phyloP scores from a whole-genome alignment of 176 grass and related monocot genomes.

The Puya raimondii region DNA sequence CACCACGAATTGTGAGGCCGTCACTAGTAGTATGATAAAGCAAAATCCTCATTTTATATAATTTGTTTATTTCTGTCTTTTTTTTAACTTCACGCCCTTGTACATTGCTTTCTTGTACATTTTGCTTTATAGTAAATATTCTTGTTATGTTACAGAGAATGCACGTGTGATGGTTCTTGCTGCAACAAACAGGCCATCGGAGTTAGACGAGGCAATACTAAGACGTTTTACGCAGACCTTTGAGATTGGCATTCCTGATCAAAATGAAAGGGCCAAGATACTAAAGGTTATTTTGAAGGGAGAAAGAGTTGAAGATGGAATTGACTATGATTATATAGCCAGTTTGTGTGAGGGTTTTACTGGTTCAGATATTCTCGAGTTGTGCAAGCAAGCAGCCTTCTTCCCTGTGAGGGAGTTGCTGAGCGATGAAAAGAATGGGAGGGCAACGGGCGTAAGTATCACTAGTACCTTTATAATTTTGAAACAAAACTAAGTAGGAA shows the following conservation, averaged over 20 bases:
- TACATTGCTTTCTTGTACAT: too few relatives aligned
- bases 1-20: too few relatives aligned
- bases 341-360: constrained; percentile 83
- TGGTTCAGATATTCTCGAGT: constrained; percentile 80
- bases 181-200: constrained; percentile 90
- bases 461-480: not conserved
- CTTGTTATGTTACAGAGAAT: constrained; percentile 46
- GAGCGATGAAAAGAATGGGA: constrained; percentile 72
- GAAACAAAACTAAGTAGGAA: not conserved
- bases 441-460: constrained; percentile 36
- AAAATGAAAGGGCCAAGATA: constrained; percentile 89
- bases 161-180: constrained; percentile 98
- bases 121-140: not conserved
- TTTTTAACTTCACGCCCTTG: too few relatives aligned
- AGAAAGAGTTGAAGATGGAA: constrained; percentile 53
- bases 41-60: not conserved
- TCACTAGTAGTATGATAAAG: not conserved
- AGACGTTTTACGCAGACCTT: constrained; percentile 90
- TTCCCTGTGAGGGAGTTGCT: constrained; percentile 82
- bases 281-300: constrained; percentile 80
- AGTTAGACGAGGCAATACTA: constrained; percentile 90
- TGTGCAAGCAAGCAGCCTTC: constrained; percentile 96
- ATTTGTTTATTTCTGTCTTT: too few relatives aligned
- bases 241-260: constrained; percentile 77
- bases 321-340: constrained; percentile 75